Evolutionary conservation across 2,329 filamentous ascomycete genomes (phyloP).

Genomic region (Ambrosiella xylebori): DNA sequence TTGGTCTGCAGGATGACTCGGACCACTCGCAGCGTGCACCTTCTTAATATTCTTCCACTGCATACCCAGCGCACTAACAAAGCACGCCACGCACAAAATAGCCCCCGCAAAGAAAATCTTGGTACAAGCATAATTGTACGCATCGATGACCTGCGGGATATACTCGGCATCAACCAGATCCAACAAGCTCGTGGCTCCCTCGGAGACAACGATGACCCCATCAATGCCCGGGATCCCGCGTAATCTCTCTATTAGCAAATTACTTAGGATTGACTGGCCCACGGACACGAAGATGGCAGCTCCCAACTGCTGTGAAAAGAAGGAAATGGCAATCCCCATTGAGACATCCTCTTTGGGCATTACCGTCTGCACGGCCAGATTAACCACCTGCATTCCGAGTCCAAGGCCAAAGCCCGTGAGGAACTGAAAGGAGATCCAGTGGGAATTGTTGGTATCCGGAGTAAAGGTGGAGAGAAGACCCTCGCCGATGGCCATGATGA

Average conservation of each 20-base stretch:
- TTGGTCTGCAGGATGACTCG: neutral
- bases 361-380: slow-evolving; percentile 39
- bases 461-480: slow-evolving; percentile 41
- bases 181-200: slow-evolving; percentile 44
- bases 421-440: slow-evolving; percentile 45
- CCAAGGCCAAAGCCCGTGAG: slow-evolving; percentile 42
- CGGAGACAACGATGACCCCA: slow-evolving; percentile 26
- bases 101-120: slow-evolving; percentile 45
- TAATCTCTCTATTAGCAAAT: slow-evolving; percentile 25
- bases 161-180: slow-evolving; percentile 31
- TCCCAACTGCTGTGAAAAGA: slow-evolving; percentile 42
- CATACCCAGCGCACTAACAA: slow-evolving; percentile 41
- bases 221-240: slow-evolving; percentile 26
- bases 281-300: slow-evolving; percentile 41
- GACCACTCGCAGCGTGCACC: slow-evolving; percentile 10
- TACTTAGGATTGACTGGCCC: slow-evolving; percentile 36
- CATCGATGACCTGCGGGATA: slow-evolving; percentile 35
- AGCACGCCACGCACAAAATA: slow-evolving; percentile 35
- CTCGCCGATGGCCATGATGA: slow-evolving; percentile 32
- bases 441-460: slow-evolving; percentile 26
- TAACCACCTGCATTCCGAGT: slow-evolving; percentile 38
- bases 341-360: slow-evolving; percentile 34
- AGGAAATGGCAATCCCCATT: slow-evolving; percentile 36
- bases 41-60: slow-evolving; percentile 55
- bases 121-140: slow-evolving; percentile 48